Evolutionary conservation across 1,139 yeast species (phyloP), one percentile per base, ranked within the genome.

Genomic region (Suhomyces bokatorum): DNA sequence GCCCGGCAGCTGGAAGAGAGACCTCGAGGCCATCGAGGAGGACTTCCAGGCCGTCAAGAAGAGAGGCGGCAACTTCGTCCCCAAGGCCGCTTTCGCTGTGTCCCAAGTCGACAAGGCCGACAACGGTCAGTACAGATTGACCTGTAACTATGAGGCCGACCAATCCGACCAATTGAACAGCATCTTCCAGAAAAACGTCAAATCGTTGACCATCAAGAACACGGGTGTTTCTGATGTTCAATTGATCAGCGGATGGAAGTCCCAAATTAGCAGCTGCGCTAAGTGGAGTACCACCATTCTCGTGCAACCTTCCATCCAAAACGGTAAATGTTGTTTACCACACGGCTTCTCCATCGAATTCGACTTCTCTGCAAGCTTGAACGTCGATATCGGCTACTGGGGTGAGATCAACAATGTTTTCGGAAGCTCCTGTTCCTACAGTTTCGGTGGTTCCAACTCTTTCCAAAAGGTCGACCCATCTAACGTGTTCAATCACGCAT

Each of bases 301-400:
- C 13, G 55, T 60, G 32, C 50, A 58, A 35, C 58, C 64, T 20
- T 45, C 48, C 16, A 45, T 42, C 31, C 43, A 48, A 6, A 22
- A 46, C 17, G 55, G 55, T 30, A 52, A 51, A 43, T 60, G 64
- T 51, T 60, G 65, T 53, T 58, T 60, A 43, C 64, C 63, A 38
- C 13, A 28, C 14, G 46, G 39, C 32, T 51, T 52, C 43, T 46
- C 47, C 22, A 43, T 52, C 33, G 40, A 43, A 13, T 52, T 41
- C 42, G 45, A 41, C 27, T 48, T 52, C 44, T 32, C 20, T 12
- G 46, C 46, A 3, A 24, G 36, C 29, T 34, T 34, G 36, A 40
- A 40, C 20, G 42, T 43, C 30, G 35, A 36, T 36, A 41, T 33
- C n/a, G 35, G 39, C n/a, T 26, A n/a, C 35, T 31, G 6, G 15